Evolutionary conservation across 176 grass and related monocot species (phyloP).

Genomic region (Oryza australiensis): DNA sequence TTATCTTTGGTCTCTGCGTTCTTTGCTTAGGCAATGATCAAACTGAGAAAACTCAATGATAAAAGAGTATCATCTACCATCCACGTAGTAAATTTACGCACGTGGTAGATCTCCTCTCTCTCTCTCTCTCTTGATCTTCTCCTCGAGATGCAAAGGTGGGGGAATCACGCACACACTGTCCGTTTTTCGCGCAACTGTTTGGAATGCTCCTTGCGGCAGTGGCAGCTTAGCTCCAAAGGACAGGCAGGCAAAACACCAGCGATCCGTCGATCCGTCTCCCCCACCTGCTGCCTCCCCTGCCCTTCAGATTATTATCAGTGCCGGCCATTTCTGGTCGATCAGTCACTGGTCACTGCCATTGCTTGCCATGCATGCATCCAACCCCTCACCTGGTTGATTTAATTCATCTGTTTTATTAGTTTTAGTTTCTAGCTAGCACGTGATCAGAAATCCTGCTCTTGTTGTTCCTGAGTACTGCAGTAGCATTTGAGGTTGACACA

Average conservation of each 20-base stretch:
- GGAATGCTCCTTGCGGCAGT: constrained; percentile 38
- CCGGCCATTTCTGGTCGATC: too few relatives aligned
- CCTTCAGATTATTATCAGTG: not conserved
- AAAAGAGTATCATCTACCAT: too few relatives aligned
- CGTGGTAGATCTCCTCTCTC: not conserved
- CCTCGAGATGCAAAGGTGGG: not conserved
- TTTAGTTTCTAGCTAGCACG: not conserved
- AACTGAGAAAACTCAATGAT: too few relatives aligned
- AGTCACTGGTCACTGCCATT: not conserved
- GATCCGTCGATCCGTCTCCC: not conserved
- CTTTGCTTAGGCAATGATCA: too few relatives aligned
- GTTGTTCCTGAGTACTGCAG: not conserved
- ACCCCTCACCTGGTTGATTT: not conserved
- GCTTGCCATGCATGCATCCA: not conserved
- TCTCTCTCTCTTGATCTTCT: not conserved
- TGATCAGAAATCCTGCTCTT: not conserved
- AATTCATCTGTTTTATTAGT: not conserved
- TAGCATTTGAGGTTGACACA: not conserved
- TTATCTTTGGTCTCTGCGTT: too few relatives aligned
- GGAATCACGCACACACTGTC: not conserved
- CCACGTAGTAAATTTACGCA: not conserved
- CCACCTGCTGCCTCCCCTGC: not conserved
- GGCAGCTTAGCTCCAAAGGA: constrained; percentile 40
- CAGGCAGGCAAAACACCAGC: constrained; percentile 19
- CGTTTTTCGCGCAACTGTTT: constrained; percentile 12